Percentiles rank a stretch among this genome's conserved stretches.
phyloP scores from a whole-genome alignment of 805 yeast species.

The Kodamaea hsintzibuensis region DNA sequence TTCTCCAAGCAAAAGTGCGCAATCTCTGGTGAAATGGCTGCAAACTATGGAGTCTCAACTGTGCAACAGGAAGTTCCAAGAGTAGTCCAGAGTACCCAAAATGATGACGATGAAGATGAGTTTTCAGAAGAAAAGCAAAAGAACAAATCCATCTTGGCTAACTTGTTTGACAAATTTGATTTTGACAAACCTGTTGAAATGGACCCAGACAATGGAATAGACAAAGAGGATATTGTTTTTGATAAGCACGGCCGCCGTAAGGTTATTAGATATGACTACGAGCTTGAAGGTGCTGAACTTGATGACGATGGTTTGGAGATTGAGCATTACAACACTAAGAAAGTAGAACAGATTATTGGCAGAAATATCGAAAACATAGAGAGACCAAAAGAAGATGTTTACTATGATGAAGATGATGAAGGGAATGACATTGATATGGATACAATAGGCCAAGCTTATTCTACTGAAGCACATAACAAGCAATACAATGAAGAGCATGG shows the following conservation, averaged over 20 bases:
- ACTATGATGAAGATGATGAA: conserved; percentile 41
- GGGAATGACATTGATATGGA: conserved; percentile 42
- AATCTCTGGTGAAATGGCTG: conserved; percentile 25
- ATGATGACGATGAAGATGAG: conserved; percentile 8
- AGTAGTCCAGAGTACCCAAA: neutral
- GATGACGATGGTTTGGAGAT: conserved; percentile 11
- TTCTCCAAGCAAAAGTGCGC: conserved; percentile 26
- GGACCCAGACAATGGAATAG: conserved; percentile 35
- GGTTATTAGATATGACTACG: conserved; percentile 35
- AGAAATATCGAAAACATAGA: conserved; percentile 4
- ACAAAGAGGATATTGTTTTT: conserved; percentile 33
- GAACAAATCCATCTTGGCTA: conserved; percentile 35
- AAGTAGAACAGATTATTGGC: conserved; percentile 16
- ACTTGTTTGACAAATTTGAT: conserved; percentile 31
- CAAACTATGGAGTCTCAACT: conserved; percentile 21
- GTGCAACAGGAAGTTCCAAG: neutral
- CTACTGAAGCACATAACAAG: conserved; percentile 31
- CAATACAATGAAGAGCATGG: conserved; percentile 29
- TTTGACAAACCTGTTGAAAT: conserved; percentile 39
- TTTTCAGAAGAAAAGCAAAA: conserved; percentile 23
- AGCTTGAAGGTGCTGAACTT: conserved; percentile 27
- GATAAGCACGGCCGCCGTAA: conserved; percentile 40
- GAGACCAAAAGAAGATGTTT: conserved; percentile 29
- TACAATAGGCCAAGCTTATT: conserved; percentile 20
- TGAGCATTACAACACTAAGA: conserved; percentile 5